Evolutionary conservation across 192 early-diverging fungal genomes (phyloP).

Genomic region (Backusella liffmaniae): DNA sequence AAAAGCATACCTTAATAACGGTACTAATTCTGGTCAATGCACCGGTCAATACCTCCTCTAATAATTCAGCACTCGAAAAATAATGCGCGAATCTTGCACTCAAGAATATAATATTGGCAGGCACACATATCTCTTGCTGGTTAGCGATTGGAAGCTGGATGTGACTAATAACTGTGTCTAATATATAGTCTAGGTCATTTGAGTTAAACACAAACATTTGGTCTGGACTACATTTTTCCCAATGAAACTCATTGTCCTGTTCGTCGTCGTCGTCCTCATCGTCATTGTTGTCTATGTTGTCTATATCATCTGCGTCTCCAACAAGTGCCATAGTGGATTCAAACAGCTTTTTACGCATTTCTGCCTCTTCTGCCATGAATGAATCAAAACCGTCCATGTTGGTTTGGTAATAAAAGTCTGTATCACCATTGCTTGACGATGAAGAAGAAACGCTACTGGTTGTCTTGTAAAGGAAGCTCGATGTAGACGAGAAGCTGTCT

Average conservation of each 20-base stretch:
- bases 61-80: constrained; percentile 68
- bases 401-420: constrained; percentile 37
- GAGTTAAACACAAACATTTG: constrained; percentile 95
- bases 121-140: constrained; percentile 62
- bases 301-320: neutral
- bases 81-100: constrained; percentile 89
- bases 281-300: constrained; percentile 8
- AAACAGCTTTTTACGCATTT: constrained; percentile 23
- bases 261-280: constrained; percentile 16
- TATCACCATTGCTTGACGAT: constrained; percentile 21
- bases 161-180: constrained; percentile 70
- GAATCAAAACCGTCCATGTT: constrained; percentile 30
- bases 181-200: constrained; percentile 67
- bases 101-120: constrained; percentile 89
- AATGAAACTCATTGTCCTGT: constrained; percentile 38
- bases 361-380: constrained; percentile 31
- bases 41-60: constrained; percentile 67
- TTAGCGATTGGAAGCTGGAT: constrained; percentile 60
- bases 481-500: constrained; percentile 36
- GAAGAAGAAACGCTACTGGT: constrained; percentile 35
- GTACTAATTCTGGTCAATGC: constrained; percentile 59
- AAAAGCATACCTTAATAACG: constrained; percentile 46
- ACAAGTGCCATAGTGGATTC: constrained; percentile 23
- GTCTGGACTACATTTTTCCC: constrained; percentile 79
- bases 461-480: constrained; percentile 24